Evolutionary conservation across 768 basidiomycete genomes (phyloP), one percentile per base, ranked within the genome.

Genomic region (Pholiota microspora): DNA sequence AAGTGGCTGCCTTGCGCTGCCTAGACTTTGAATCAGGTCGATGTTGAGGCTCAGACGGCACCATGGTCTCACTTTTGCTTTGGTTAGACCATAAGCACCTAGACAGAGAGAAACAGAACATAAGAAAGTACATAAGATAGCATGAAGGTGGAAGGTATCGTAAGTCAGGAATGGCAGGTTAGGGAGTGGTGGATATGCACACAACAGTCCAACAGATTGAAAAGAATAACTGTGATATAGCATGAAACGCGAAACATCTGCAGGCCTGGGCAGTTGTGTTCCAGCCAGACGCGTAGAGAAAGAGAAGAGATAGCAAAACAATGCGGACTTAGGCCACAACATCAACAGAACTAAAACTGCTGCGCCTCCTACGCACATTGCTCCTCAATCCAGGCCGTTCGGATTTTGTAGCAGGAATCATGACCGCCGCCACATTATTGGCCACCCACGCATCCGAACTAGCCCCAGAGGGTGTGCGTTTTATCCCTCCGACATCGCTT

Each of bases 301-400:
- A 51, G 25, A n/a, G 18, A 34, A 8, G 29, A 29, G 21, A 44
- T 18, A 12, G 6, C 6, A 13, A 44, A 27, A 27, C 38, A 44
- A 18, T 29, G 25, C n/a, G 15, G 29, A 51, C 16, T 51, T 18
- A 93, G 63, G 88, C 90, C 56, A 92, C 82, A 18, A 93, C 86
- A 67, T 94, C 92, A 3, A 88, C 91, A 53, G 86, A 78, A 66
- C 92, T 93, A 69, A 94, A 94, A 63, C 92, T 94, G 65, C 92
- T 93, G 55, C 92, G 77, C 64, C 92, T 75, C 57, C 89, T 80
- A 59, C 90, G 78, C 47, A 91, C 81, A 38, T n/a, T n/a, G n/a
- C 76, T 86, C 49, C 92, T 78, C 57, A 92, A 71, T 1, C 85
- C 84, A 7, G 92, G 92, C 34, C 90, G 82, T 58, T 82, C 85